Conservation (phyloP, 2,329 filamentous ascomycete genomes). For the Claviceps sp. region DNA sequence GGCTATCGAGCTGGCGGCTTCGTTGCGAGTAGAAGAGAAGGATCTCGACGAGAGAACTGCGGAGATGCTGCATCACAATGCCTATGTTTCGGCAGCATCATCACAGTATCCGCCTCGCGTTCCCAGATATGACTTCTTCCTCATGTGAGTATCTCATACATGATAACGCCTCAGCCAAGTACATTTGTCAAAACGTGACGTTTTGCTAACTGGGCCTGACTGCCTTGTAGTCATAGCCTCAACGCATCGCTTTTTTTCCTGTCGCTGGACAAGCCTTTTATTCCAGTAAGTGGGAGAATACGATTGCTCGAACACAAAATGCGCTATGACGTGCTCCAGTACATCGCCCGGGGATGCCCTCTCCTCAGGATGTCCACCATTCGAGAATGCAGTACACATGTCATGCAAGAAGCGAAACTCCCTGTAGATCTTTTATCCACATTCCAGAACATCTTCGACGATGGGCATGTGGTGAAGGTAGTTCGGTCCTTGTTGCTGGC, state of each 20-base stretch:
- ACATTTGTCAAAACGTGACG: no score
- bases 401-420: slow-evolving; percentile 26
- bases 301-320: slow-evolving; percentile 74
- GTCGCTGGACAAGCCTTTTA: slow-evolving; percentile 49
- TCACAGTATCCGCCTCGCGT: slow-evolving; percentile 51
- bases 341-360: slow-evolving; percentile 54
- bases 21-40: slow-evolving; percentile 41
- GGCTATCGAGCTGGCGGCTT: slow-evolving; percentile 46
- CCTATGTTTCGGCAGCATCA: slow-evolving; percentile 36
- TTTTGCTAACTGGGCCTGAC: not conserved
- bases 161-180: no score
- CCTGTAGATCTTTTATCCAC: slow-evolving; percentile 34
- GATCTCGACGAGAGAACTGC: slow-evolving; percentile 41
- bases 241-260: slow-evolving; percentile 64
- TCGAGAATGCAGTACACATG: slow-evolving; percentile 40
- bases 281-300: slow-evolving; percentile 45
- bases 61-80: slow-evolving; percentile 55
- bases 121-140: slow-evolving; percentile 71
- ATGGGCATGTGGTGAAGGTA: slow-evolving; percentile 73
- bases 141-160: slow-evolving; percentile 24
- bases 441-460: slow-evolving; percentile 44
- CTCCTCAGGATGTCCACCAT: slow-evolving; percentile 34
- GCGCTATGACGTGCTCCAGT: slow-evolving; percentile 59
- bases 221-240: slow-evolving; percentile 53
- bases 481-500: slow-evolving; percentile 56